These are phyloP conservation scores for Thermothelomyces thermophilus DNA, from an alignment of 2,329 filamentous ascomycete species.

Conservation along the genomic window DNA sequence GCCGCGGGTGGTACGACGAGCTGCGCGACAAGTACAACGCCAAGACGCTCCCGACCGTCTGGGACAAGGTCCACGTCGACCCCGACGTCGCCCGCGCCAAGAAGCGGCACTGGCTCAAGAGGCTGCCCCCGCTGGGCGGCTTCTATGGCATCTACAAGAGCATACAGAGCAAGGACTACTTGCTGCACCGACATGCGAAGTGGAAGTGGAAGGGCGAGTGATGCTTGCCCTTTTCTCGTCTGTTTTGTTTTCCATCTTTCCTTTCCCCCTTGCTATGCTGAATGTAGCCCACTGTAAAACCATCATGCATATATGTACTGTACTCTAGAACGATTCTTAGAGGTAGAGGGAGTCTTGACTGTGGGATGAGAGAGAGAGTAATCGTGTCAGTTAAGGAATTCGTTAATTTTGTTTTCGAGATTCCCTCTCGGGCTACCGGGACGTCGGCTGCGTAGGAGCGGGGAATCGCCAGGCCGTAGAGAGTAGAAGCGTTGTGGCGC, in stretches of 20 bases:
- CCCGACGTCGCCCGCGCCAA: slow-evolving; percentile 27
- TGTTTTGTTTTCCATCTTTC: no score
- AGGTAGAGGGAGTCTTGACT: neutral
- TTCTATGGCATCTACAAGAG: slow-evolving; percentile 54
- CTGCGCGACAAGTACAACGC: slow-evolving; percentile 59
- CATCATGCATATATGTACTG: neutral
- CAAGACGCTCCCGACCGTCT: slow-evolving; percentile 56
- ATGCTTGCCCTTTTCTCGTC: no score
- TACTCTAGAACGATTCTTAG: neutral
- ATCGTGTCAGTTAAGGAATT: no score
- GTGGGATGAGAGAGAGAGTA: neutral
- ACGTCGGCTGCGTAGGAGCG: no score
- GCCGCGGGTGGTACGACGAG: slow-evolving; percentile 52
- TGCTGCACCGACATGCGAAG: slow-evolving; percentile 44
- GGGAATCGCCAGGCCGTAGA: no score
- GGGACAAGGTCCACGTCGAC: slow-evolving; percentile 60
- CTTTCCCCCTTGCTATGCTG: no score
- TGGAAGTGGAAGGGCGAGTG: slow-evolving; percentile 44
- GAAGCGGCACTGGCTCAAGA: slow-evolving; percentile 40
- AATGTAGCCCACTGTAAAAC: no score
- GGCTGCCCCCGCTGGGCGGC: slow-evolving; percentile 50
- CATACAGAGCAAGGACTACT: slow-evolving; percentile 51
- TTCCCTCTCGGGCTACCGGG: no score
- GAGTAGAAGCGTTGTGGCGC: no score
- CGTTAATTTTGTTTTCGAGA: no score